Evolutionary conservation across 805 yeast species (phyloP).

Genomic region (Ogataea sp.): DNA sequence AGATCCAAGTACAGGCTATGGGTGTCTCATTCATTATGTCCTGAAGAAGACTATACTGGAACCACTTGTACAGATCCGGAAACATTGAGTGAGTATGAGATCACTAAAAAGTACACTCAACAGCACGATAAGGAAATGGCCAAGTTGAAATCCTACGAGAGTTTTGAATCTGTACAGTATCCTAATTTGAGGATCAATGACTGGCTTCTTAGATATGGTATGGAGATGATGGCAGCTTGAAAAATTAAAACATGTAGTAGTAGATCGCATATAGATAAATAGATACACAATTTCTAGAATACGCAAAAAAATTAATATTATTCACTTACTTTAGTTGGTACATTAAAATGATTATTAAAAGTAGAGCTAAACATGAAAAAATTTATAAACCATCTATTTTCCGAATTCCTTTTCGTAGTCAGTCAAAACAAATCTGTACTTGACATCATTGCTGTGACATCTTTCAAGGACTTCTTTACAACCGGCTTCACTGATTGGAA

Average conservation of each 20-base stretch:
- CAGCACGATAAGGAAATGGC: neutral
- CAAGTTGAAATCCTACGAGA: neutral
- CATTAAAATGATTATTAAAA: too few relatives aligned
- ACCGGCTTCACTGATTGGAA: slow-evolving; percentile 45
- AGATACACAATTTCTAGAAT: too few relatives aligned
- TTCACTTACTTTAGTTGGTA: too few relatives aligned
- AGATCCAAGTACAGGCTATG: slow-evolving; percentile 14
- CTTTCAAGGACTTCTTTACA: slow-evolving; percentile 49
- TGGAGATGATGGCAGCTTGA: neutral
- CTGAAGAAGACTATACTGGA: slow-evolving; percentile 15
- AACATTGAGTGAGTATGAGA: slow-evolving; percentile 17
- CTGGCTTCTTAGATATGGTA: neutral
- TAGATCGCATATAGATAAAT: too few relatives aligned
- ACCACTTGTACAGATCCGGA: slow-evolving; percentile 20
- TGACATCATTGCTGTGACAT: slow-evolving; percentile 46
- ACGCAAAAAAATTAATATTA: too few relatives aligned
- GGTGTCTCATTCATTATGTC: slow-evolving; percentile 17
- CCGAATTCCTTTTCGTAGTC: slow-evolving; percentile 44
- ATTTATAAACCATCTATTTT: too few relatives aligned
- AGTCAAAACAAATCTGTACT: slow-evolving; percentile 56
- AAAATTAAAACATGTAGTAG: neutral
- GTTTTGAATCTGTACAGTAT: neutral
- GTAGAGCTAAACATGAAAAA: too few relatives aligned
- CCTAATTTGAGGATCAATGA: neutral
- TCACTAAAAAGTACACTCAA: slow-evolving; percentile 12